A percentile compares a stretch with the other conserved stretches of the same genome.
phyloP scores from a whole-genome alignment of 2,329 filamentous ascomycete genomes.

The Pyricularia grisea region DNA sequence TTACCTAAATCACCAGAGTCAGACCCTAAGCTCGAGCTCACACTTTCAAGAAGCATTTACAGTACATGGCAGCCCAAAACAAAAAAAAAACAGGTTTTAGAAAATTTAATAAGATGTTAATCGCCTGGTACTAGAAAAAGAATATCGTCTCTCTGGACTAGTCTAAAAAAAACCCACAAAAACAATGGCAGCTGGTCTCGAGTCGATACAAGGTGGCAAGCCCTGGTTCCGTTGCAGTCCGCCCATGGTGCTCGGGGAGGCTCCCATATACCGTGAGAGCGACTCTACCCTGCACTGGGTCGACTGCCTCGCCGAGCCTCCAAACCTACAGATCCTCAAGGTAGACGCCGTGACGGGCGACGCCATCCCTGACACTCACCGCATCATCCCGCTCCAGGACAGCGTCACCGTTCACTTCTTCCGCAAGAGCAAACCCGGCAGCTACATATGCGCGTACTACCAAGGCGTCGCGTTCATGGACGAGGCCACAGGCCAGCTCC shows the following conservation, averaged over 20 bases:
- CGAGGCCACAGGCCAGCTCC: conserved; percentile 22
- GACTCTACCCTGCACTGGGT: neutral
- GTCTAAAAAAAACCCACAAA: neutral
- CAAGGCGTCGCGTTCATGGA: conserved; percentile 26
- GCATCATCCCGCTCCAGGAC: conserved; percentile 20
- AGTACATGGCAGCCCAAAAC: neutral
- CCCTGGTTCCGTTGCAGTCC: neutral
- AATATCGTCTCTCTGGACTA: neutral
- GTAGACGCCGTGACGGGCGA: conserved; percentile 20
- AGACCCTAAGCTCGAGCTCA: neutral
- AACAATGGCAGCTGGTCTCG: neutral
- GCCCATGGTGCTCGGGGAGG: neutral
- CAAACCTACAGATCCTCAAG: conserved; percentile 20
- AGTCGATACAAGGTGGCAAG: neutral
- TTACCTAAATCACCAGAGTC: neutral
- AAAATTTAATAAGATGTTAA: neutral
- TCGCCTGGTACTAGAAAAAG: neutral
- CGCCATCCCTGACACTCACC: conserved; percentile 14
- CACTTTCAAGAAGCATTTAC: neutral
- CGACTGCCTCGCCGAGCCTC: conserved; percentile 13
- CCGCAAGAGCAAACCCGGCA: conserved; percentile 20
- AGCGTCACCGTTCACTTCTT: conserved; percentile 25
- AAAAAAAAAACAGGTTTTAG: neutral
- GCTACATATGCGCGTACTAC: conserved; percentile 28
- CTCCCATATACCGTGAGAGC: neutral